Conservation (phyloP, 176 grass and related monocot species). For the Raddia distichophylla region DNA sequence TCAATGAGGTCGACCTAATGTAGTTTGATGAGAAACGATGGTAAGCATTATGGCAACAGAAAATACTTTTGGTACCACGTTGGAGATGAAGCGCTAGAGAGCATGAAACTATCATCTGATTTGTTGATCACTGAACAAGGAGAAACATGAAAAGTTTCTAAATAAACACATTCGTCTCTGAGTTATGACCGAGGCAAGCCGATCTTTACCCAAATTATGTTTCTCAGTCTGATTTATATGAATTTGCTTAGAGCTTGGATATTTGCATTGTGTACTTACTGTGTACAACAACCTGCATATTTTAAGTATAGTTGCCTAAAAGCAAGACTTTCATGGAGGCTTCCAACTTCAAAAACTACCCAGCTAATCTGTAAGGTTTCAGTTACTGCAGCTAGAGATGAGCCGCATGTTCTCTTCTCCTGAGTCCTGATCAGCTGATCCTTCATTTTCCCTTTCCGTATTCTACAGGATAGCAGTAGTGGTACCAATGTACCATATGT, state of each 20-base stretch:
- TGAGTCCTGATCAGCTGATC: background rate
- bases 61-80: background rate
- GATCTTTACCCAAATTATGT: background rate
- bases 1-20: background rate
- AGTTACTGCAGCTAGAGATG: slow-evolving; percentile 2
- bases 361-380: background rate
- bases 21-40: slow-evolving; percentile 17
- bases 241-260: background rate
- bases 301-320: background rate
- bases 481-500: background rate
- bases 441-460: slow-evolving; percentile 32
- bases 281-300: background rate
- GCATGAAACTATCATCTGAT: background rate
- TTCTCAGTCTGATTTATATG: background rate
- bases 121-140: background rate
- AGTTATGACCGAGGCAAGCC: background rate
- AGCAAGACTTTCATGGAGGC: background rate
- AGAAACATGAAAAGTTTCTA: background rate
- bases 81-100: background rate
- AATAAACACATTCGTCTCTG: background rate
- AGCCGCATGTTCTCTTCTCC: slow-evolving; percentile 29
- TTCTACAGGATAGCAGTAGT: slow-evolving; percentile 4
- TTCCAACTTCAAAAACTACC: background rate
- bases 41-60: background rate
- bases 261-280: background rate